Evolutionary conservation across 1,284 basidiomycete genomes (phyloP).

Genomic region (Ceratobasidium sp.): DNA sequence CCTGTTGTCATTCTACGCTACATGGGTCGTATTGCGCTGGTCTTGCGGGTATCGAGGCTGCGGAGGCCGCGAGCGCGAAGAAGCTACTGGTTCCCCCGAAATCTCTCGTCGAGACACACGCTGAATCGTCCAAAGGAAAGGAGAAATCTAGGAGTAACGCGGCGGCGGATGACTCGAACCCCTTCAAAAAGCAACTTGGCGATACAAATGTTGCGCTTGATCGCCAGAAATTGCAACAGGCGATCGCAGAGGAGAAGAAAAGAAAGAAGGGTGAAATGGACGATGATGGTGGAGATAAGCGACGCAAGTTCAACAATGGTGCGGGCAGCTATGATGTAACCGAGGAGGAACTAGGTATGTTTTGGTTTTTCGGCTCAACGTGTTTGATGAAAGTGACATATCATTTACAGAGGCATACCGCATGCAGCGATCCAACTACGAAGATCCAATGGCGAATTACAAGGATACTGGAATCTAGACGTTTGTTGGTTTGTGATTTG

Average conservation of each 20-base stretch:
- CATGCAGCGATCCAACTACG: conserved; percentile 62
- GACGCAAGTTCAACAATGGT: conserved; percentile 62
- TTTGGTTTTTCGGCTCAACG: conserved; percentile 48
- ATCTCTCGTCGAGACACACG: conserved; percentile 39
- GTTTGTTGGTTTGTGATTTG: conserved; percentile 1
- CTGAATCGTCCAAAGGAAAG: conserved; percentile 46
- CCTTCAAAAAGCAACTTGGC: conserved; percentile 64
- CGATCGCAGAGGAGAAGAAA: conserved; percentile 82
- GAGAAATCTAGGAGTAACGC: conserved; percentile 34
- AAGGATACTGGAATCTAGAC: conserved; percentile 57
- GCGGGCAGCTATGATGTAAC: conserved; percentile 70
- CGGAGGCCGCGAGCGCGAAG: conserved; percentile 71
- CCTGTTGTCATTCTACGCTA: conserved; percentile 89
- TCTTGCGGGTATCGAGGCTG: conserved; percentile 82
- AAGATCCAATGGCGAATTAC: conserved; percentile 91
- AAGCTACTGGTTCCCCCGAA: conserved; percentile 59
- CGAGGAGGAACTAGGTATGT: conserved; percentile 91
- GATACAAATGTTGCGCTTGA: conserved; percentile 79
- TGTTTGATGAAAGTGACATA: conserved; percentile 8
- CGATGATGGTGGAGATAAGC: conserved; percentile 60
- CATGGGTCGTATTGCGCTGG: conserved; percentile 95
- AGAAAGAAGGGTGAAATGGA: conserved; percentile 51
- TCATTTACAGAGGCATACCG: conserved; percentile 77
- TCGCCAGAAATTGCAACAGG: conserved; percentile 69
- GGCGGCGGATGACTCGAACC: conserved; percentile 41